phyloP scores from a whole-genome alignment of 805 yeast genomes.

The Suhomyces kilbournensis region DNA sequence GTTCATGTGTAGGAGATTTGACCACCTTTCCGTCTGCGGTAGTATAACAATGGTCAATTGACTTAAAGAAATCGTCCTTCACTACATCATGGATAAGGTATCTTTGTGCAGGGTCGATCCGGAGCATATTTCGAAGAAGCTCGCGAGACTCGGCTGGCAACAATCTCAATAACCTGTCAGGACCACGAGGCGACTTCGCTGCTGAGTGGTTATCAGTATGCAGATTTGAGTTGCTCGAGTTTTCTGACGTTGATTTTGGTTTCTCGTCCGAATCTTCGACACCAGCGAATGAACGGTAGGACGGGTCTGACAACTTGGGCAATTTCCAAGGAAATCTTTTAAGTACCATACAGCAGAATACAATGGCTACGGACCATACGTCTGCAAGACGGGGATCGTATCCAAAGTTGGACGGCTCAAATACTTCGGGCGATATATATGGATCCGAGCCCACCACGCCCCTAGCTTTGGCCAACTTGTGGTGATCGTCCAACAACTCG shows the following conservation, averaged over 20 bases:
- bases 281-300: constrained; percentile 62
- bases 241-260: not conserved
- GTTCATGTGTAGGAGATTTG: constrained; percentile 44
- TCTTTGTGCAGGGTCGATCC: constrained; percentile 55
- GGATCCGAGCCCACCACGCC: constrained; percentile 97
- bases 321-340: constrained; percentile 94
- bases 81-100: constrained; percentile 55
- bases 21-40: constrained; percentile 18
- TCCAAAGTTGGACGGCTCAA: constrained; percentile 37
- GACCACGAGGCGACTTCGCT: constrained; percentile 5
- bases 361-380: constrained; percentile 91
- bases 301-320: constrained; percentile 73
- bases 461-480: constrained; percentile 56
- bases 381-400: constrained; percentile 90
- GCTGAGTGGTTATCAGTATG: constrained; percentile 2
- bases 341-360: constrained; percentile 85
- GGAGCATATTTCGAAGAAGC: constrained; percentile 64
- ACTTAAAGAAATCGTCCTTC: constrained; percentile 54
- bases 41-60: constrained; percentile 54
- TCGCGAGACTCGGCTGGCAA: constrained; percentile 66
- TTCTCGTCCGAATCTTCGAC: constrained; percentile 8
- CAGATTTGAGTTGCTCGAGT: constrained; percentile 3
- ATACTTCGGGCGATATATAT: constrained; percentile 89
- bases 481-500: constrained; percentile 39
- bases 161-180: constrained; percentile 42